Conservation (phyloP, 2,329 filamentous ascomycete genomes). For the Chalaropsis ovoidea region DNA sequence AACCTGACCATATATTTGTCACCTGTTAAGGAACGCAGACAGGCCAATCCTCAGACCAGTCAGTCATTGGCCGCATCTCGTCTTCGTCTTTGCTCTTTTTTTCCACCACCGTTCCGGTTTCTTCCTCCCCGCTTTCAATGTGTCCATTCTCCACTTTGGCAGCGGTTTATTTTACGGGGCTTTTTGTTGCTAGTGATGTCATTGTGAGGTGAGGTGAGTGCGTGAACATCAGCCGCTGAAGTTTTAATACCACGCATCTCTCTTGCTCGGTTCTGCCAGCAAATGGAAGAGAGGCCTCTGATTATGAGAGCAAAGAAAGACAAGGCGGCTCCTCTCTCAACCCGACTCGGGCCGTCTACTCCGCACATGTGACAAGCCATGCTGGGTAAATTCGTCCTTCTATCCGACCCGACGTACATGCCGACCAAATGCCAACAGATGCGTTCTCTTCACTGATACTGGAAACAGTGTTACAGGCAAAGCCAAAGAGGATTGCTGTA, state of each 20-base stretch:
- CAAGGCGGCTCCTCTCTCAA: background rate
- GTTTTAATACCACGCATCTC: background rate
- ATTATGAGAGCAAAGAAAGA: background rate
- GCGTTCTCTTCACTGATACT: too few relatives aligned
- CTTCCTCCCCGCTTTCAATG: conserved; percentile 3
- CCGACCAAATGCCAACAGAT: background rate
- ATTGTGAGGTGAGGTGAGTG: background rate
- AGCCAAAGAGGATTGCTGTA: background rate
- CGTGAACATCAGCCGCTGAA: too few relatives aligned
- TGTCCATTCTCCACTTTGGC: conserved; percentile 7
- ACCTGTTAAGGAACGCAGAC: conserved; percentile 3
- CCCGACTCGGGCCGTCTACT: background rate
- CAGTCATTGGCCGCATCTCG: background rate
- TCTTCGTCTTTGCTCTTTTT: background rate
- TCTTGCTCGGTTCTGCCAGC: background rate
- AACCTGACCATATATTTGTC: conserved; percentile 6
- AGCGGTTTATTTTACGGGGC: conserved; percentile 4
- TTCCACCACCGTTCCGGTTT: conserved; percentile 8
- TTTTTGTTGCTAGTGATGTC: background rate
- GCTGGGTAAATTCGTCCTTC: background rate
- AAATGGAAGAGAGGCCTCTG: background rate
- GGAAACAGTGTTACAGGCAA: background rate
- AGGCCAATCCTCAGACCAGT: background rate
- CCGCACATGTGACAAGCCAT: conserved; percentile 1
- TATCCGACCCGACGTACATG: background rate